phyloP scores from a whole-genome alignment of 805 yeast species.

The Huiozyma sinensis region DNA sequence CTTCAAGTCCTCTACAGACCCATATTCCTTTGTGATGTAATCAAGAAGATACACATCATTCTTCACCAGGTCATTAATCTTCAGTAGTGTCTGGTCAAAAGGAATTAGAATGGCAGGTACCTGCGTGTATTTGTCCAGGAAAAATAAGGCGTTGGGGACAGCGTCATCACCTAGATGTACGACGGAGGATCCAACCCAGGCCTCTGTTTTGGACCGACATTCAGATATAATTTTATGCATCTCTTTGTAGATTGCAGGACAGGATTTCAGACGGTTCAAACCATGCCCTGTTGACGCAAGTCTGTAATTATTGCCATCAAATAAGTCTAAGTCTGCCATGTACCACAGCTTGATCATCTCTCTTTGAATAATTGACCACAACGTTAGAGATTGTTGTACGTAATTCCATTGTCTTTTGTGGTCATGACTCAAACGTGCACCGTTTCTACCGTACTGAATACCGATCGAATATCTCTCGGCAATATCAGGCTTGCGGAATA shows the following conservation, averaged over 20 bases:
- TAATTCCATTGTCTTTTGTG: conserved; percentile 66
- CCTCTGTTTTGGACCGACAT: conserved; percentile 49
- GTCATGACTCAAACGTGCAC: conserved; percentile 63
- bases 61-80: conserved; percentile 41
- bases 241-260: conserved; percentile 56
- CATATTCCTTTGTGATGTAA: conserved; percentile 52
- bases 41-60: conserved; percentile 37
- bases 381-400: conserved; percentile 59
- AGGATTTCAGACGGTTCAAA: conserved; percentile 60
- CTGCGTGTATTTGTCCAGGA: conserved; percentile 69
- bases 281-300: conserved; percentile 74
- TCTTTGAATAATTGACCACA: conserved; percentile 70
- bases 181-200: conserved; percentile 74
- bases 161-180: conserved; percentile 77
- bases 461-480: conserved; percentile 40
- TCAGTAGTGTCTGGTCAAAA: conserved; percentile 45
- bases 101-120: conserved; percentile 72
- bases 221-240: conserved; percentile 62
- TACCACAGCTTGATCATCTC: conserved; percentile 74
- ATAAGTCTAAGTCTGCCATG: conserved; percentile 62
- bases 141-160: conserved; percentile 73
- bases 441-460: conserved; percentile 53
- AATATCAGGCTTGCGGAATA: conserved; percentile 36
- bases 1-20: conserved; percentile 42
- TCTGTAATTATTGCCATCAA: conserved; percentile 43